These are phyloP conservation scores for Hypoxylon sp. DNA, from an alignment of 2,329 filamentous ascomycete genomes.

Conservation along the genomic window DNA sequence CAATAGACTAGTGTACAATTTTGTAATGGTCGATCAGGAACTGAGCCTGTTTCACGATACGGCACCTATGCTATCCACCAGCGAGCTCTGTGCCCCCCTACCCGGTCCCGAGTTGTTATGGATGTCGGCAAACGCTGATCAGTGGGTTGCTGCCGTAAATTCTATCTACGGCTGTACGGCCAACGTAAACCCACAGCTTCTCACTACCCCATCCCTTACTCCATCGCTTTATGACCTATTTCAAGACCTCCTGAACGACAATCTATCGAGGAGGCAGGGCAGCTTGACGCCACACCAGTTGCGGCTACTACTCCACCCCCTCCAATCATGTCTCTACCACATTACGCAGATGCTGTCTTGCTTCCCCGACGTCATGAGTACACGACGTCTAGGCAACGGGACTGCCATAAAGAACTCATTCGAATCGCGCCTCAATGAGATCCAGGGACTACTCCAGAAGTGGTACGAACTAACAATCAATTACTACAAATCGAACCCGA, in stretches of 20 bases:
- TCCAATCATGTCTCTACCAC: slow-evolving; percentile 75
- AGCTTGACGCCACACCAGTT: slow-evolving; percentile 67
- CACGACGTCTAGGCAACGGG: slow-evolving; percentile 56
- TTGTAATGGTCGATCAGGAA: slow-evolving; percentile 81
- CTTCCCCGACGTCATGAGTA: slow-evolving; percentile 67
- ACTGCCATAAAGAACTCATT: slow-evolving; percentile 71
- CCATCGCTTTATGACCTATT: slow-evolving; percentile 74
- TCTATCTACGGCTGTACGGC: slow-evolving; percentile 66
- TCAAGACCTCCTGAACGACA: slow-evolving; percentile 75
- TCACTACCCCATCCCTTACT: slow-evolving; percentile 64
- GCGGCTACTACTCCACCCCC: slow-evolving; percentile 74
- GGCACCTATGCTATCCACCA: slow-evolving; percentile 72
- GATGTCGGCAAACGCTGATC: slow-evolving; percentile 67
- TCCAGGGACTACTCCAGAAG: slow-evolving; percentile 71
- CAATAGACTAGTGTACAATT: slow-evolving; percentile 76
- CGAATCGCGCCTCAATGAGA: slow-evolving; percentile 71
- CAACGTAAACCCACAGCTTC: slow-evolving; percentile 63
- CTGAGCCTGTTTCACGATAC: slow-evolving; percentile 75
- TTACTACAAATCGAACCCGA: slow-evolving; percentile 66
- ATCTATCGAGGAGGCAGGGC: slow-evolving; percentile 63
- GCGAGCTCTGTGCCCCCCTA: slow-evolving; percentile 73
- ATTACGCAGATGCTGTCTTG: slow-evolving; percentile 74
- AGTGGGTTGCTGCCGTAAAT: slow-evolving; percentile 72
- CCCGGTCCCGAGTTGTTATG: slow-evolving; percentile 72
- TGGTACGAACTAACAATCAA: slow-evolving; percentile 75